phyloP scores from a whole-genome alignment of 805 yeast species.

The Ogataea paradorogensis region DNA sequence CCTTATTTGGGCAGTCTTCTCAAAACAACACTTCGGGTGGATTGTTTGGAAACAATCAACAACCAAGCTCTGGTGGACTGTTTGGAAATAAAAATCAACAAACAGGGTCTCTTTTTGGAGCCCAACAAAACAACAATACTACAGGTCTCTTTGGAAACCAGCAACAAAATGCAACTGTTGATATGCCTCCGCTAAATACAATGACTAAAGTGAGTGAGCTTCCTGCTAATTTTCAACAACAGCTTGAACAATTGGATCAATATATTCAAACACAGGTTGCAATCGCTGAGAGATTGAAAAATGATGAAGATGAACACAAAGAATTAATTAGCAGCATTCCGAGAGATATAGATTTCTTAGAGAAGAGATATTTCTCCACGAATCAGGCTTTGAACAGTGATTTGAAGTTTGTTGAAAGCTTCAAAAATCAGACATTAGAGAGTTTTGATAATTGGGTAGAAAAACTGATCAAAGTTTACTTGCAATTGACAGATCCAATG shows the following conservation, averaged over 20 bases:
- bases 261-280: constrained; percentile 72
- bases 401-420: constrained; percentile 41
- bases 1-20: too few species aligned
- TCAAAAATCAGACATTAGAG: constrained; percentile 40
- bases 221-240: constrained; percentile 66
- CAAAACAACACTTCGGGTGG: constrained; percentile 8
- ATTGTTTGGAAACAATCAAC: constrained; percentile 2
- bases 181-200: constrained; percentile 53
- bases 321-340: constrained; percentile 69
- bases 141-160: constrained; percentile 28
- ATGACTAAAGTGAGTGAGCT: constrained; percentile 74
- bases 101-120: not conserved
- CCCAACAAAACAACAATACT: constrained; percentile 14
- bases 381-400: constrained; percentile 59
- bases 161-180: constrained; percentile 25
- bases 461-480: constrained; percentile 34
- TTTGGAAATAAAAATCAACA: constrained; percentile 23
- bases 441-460: constrained; percentile 39
- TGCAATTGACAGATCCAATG: constrained; percentile 37
- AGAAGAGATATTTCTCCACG: constrained; percentile 58
- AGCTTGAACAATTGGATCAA: constrained; percentile 66
- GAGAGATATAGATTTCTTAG: constrained; percentile 62
- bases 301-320: constrained; percentile 59
- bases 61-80: constrained; percentile 21
- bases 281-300: constrained; percentile 64